Evolutionary conservation across 345 rosid species (phyloP).

Genomic region (Sisymbrium altissimum): DNA sequence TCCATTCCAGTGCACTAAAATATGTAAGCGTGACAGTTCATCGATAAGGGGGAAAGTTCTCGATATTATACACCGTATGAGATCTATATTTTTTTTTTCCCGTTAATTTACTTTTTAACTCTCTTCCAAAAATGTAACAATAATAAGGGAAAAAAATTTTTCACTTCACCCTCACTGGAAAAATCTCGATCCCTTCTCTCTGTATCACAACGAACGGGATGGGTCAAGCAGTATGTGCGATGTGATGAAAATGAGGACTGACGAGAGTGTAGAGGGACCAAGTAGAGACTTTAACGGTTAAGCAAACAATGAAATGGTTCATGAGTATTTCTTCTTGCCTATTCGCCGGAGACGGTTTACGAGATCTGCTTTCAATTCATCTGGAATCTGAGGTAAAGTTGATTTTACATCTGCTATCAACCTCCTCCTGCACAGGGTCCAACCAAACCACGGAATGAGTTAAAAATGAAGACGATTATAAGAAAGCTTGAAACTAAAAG

Average conservation of each 20-base stretch:
- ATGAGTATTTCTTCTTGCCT: constrained; percentile 42
- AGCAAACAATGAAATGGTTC: constrained; percentile 4
- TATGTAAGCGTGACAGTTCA: background rate
- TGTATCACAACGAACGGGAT: constrained; percentile 15
- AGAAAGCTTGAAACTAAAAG: background rate
- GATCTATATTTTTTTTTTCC: background rate
- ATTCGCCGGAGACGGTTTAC: constrained; percentile 49
- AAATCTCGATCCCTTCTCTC: constrained; percentile 7
- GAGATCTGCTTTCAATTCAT: constrained; percentile 64
- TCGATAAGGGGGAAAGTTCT: background rate
- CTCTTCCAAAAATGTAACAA: constrained; percentile 34
- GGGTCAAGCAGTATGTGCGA: constrained; percentile 19
- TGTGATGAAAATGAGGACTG: constrained; percentile 28
- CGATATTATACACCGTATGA: constrained; percentile 27
- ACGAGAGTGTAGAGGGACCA: constrained; percentile 27
- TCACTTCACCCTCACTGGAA: constrained; percentile 16
- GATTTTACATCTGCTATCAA: constrained; percentile 66
- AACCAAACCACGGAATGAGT: background rate
- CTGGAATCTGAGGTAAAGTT: constrained; percentile 59
- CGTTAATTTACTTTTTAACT: constrained; percentile 23
- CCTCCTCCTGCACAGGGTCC: constrained; percentile 53
- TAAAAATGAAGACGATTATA: background rate
- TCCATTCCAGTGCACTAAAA: background rate
- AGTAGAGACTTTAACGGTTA: constrained; percentile 20
- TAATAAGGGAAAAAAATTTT: constrained; percentile 18